These are phyloP conservation scores for Colletotrichum australisinense DNA, from an alignment of 2,329 filamentous ascomycete species.

Conservation along the genomic window DNA sequence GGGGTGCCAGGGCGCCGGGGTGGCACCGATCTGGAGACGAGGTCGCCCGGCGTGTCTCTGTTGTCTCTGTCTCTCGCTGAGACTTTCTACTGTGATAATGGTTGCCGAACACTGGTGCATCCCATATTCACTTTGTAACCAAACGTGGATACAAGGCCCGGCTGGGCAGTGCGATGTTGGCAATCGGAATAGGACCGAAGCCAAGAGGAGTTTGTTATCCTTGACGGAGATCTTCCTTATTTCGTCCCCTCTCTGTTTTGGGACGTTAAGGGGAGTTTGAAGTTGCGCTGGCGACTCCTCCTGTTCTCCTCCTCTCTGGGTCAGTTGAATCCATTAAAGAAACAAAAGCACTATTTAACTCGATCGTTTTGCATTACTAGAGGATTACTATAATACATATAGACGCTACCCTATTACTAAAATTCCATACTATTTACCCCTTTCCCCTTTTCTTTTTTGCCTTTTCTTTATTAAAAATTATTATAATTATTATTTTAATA, in stretches of 20 bases:
- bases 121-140: neutral
- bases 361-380: too few relatives aligned
- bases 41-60: neutral
- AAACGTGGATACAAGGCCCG: neutral
- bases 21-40: neutral
- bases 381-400: too few relatives aligned
- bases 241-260: neutral
- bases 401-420: too few relatives aligned
- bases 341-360: too few relatives aligned
- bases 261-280: neutral
- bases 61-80: neutral
- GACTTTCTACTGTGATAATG: neutral
- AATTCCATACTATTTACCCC: too few relatives aligned
- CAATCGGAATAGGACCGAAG: neutral
- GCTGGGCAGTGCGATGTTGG: neutral
- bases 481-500: too few relatives aligned
- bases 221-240: constrained; percentile 6
- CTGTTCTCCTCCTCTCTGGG: too few relatives aligned
- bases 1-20: neutral
- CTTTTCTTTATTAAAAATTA: too few relatives aligned
- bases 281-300: neutral
- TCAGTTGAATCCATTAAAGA: neutral
- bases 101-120: neutral
- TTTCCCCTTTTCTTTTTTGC: too few relatives aligned
- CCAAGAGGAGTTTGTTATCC: neutral